These are phyloP conservation scores for Tricladium varicosporioides DNA, from an alignment of 2,329 filamentous ascomycete species.

Conservation along the genomic window DNA sequence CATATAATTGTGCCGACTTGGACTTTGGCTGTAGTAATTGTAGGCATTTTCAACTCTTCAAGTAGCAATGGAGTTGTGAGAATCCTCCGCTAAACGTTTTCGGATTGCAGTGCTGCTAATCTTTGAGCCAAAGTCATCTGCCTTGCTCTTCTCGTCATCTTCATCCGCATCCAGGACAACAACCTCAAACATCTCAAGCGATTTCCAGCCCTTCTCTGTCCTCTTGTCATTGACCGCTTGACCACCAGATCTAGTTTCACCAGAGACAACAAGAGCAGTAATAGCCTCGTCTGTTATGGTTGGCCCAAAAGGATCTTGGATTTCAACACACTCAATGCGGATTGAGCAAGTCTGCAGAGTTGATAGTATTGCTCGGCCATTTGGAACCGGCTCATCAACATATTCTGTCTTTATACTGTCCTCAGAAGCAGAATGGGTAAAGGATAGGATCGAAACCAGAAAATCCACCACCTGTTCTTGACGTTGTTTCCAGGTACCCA, in stretches of 20 bases:
- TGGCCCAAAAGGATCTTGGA: slow-evolving; percentile 86
- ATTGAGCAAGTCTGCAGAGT: slow-evolving; percentile 59
- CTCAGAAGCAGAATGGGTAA: slow-evolving; percentile 36
- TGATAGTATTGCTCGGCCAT: slow-evolving; percentile 53
- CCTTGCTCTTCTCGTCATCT: slow-evolving; percentile 41
- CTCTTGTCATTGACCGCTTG: slow-evolving; percentile 83
- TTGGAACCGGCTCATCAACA: slow-evolving; percentile 30
- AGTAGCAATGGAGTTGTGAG: slow-evolving; percentile 8
- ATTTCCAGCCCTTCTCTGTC: slow-evolving; percentile 69
- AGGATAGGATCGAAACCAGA: slow-evolving; percentile 60
- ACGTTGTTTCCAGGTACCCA: slow-evolving; percentile 78
- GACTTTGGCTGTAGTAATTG: too few relatives aligned
- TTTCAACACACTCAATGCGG: slow-evolving; percentile 74
- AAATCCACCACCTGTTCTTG: slow-evolving; percentile 70
- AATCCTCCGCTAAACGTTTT: slow-evolving; percentile 40
- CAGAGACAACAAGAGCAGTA: slow-evolving; percentile 79
- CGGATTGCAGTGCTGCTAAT: slow-evolving; percentile 90
- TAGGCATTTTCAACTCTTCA: too few relatives aligned
- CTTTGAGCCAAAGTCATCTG: slow-evolving; percentile 72
- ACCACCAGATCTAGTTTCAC: slow-evolving; percentile 82
- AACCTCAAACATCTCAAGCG: slow-evolving; percentile 81
- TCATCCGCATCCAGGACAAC: slow-evolving; percentile 76
- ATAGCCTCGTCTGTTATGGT: slow-evolving; percentile 81
- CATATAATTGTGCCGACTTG: too few relatives aligned
- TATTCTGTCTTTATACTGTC: slow-evolving; percentile 34